Conservation (phyloP, 1,284 basidiomycete species). For the Leccinum subrobustum region DNA sequence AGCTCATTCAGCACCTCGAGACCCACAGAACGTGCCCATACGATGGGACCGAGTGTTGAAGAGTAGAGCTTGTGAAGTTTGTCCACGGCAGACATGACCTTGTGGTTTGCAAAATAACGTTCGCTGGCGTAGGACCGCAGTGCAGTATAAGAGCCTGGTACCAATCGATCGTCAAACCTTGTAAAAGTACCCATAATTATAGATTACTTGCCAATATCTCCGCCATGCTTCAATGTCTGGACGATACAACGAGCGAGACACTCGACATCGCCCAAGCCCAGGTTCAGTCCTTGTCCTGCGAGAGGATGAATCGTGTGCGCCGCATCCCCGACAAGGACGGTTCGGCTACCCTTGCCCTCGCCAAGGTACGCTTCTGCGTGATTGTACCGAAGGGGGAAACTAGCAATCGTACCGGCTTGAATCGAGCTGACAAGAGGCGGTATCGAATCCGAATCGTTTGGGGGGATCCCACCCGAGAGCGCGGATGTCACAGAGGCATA, state of each 20-base stretch:
- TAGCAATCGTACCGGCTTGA: slow-evolving; percentile 78
- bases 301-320: slow-evolving; percentile 96
- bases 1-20: slow-evolving; percentile 92
- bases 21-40: slow-evolving; percentile 85
- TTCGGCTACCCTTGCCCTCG: slow-evolving; percentile 62
- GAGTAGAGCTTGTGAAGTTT: slow-evolving; percentile 72
- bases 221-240: slow-evolving; percentile 56
- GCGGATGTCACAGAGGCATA: slow-evolving; percentile 49
- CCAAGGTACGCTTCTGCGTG: slow-evolving; percentile 91
- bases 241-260: slow-evolving; percentile 66
- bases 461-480: slow-evolving; percentile 52
- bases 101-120: slow-evolving; percentile 85
- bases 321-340: slow-evolving; percentile 92
- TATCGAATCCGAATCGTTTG: slow-evolving; percentile 58
- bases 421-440: slow-evolving; percentile 78
- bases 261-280: slow-evolving; percentile 87
- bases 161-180: neutral
- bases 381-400: slow-evolving; percentile 87
- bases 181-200: neutral
- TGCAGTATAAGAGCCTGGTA: slow-evolving; percentile 62
- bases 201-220: slow-evolving; percentile 70
- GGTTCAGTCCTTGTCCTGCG: slow-evolving; percentile 96
- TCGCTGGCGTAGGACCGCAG: slow-evolving; percentile 76
- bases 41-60: slow-evolving; percentile 62
- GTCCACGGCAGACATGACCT: slow-evolving; percentile 51